These are phyloP conservation scores for Sporothrix brasiliensis DNA, from an alignment of 2,329 filamentous ascomycete species.

Conservation along the genomic window DNA sequence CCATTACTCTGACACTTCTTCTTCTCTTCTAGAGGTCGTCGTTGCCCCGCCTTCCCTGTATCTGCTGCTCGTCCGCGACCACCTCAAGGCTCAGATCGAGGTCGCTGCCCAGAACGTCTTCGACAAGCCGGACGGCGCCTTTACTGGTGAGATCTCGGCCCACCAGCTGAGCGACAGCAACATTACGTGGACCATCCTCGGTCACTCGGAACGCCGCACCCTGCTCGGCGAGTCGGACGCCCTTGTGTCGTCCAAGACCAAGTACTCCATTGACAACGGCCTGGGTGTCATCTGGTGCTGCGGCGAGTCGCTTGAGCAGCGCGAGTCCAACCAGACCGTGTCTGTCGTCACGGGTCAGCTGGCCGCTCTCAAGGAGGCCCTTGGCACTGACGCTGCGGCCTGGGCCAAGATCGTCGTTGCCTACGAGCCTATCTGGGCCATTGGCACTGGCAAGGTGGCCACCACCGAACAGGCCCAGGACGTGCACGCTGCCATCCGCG, in stretches of 20 bases:
- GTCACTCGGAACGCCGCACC: constrained; percentile 92
- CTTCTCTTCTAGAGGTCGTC: constrained; percentile 75
- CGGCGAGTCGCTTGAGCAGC: constrained; percentile 91
- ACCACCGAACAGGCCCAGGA: constrained; percentile 89
- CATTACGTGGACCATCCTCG: constrained; percentile 88
- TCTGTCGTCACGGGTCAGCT: constrained; percentile 85
- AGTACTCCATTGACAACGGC: constrained; percentile 84
- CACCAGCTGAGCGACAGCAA: constrained; percentile 85
- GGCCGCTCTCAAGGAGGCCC: constrained; percentile 70
- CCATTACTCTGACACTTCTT: not conserved
- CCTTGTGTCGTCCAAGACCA: constrained; percentile 90
- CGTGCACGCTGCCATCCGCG: constrained; percentile 87
- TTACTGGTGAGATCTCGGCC: constrained; percentile 94
- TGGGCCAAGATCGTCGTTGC: constrained; percentile 96
- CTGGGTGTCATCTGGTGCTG: constrained; percentile 95
- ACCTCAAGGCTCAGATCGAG: constrained; percentile 73
- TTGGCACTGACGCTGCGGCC: constrained; percentile 59
- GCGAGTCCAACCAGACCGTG: constrained; percentile 82
- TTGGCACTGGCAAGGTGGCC: constrained; percentile 91
- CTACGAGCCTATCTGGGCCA: constrained; percentile 98
- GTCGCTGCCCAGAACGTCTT: constrained; percentile 96
- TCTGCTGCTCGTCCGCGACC: constrained; percentile 81
- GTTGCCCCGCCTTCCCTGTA: constrained; percentile 89
- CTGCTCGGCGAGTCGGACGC: constrained; percentile 84
- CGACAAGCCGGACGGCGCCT: constrained; percentile 95